Conservation (phyloP, 1,284 basidiomycete species). For the Ceratobasidium papillatum region DNA sequence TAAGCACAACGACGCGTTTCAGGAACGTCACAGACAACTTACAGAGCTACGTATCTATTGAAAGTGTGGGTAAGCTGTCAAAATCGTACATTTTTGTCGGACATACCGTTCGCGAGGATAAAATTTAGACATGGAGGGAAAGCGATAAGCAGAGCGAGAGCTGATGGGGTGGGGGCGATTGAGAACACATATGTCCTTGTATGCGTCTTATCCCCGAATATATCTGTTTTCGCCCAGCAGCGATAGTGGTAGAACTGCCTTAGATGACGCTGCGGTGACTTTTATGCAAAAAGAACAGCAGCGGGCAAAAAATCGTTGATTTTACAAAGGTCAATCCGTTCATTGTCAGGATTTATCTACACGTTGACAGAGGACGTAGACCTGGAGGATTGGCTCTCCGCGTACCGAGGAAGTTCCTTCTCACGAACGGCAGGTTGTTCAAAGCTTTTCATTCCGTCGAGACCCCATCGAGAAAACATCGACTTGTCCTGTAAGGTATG, state of each 20-base stretch:
- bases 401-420: constrained; percentile 58
- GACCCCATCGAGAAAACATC: constrained; percentile 93
- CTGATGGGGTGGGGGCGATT: neutral
- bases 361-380: neutral
- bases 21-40: neutral
- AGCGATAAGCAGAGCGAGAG: neutral
- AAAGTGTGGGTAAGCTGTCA: neutral
- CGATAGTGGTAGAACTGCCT: too few species aligned
- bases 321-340: neutral
- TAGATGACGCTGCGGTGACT: neutral
- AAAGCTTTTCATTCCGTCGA: constrained; percentile 90
- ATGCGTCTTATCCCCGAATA: neutral
- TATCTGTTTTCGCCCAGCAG: neutral
- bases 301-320: neutral
- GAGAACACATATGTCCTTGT: neutral
- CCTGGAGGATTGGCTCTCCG: neutral
- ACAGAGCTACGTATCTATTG: constrained; percentile 22
- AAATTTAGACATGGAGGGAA: neutral
- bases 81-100: neutral
- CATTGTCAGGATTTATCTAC: neutral
- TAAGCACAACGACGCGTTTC: neutral
- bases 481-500: constrained; percentile 75
- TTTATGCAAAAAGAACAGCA: neutral
- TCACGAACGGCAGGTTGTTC: constrained; percentile 66
- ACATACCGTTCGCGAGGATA: constrained; percentile 15